Conservation (phyloP, 2,329 filamentous ascomycete genomes). For the Rhynchosporium agropyri region DNA sequence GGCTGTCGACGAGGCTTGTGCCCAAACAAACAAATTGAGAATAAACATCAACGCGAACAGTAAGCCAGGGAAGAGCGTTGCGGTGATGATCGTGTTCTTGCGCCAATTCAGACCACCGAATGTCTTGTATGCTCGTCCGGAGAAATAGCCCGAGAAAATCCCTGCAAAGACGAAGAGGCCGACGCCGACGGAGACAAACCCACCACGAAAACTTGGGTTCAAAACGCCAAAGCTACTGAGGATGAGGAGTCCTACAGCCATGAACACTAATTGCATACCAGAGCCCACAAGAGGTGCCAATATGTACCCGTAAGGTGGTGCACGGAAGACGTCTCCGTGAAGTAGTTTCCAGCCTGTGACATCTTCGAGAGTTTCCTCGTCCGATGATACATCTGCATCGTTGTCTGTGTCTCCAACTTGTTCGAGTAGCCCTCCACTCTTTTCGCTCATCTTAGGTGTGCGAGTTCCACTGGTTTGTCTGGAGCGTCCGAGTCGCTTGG, state of each 20-base stretch:
- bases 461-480: slow-evolving; percentile 47
- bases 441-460: slow-evolving; percentile 53
- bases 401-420: slow-evolving; percentile 55
- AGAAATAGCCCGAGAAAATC: slow-evolving; percentile 85
- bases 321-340: slow-evolving; percentile 84
- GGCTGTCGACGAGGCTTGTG: slow-evolving; percentile 83
- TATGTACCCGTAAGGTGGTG: slow-evolving; percentile 69
- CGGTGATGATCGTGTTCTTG: slow-evolving; percentile 77
- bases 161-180: slow-evolving; percentile 84
- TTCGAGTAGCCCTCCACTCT: slow-evolving; percentile 61
- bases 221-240: slow-evolving; percentile 76
- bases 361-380: slow-evolving; percentile 77
- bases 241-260: slow-evolving; percentile 71
- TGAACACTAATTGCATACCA: slow-evolving; percentile 83
- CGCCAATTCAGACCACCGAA: slow-evolving; percentile 76
- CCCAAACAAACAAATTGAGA: slow-evolving; percentile 88
- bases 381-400: slow-evolving; percentile 59
- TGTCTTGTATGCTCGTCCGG: slow-evolving; percentile 78
- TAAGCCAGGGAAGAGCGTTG: slow-evolving; percentile 76
- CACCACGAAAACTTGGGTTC: slow-evolving; percentile 87
- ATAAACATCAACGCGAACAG: slow-evolving; percentile 76
- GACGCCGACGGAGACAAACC: slow-evolving; percentile 82
- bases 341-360: slow-evolving; percentile 86
- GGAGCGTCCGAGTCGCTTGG: slow-evolving; percentile 49
- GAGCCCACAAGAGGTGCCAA: slow-evolving; percentile 82